A percentile compares a stretch with the other conserved stretches of the same genome.
These are phyloP conservation scores for Aspergillus kassunensis DNA, from an alignment of 495 filamentous ascomycete species.

Conservation along the genomic window DNA sequence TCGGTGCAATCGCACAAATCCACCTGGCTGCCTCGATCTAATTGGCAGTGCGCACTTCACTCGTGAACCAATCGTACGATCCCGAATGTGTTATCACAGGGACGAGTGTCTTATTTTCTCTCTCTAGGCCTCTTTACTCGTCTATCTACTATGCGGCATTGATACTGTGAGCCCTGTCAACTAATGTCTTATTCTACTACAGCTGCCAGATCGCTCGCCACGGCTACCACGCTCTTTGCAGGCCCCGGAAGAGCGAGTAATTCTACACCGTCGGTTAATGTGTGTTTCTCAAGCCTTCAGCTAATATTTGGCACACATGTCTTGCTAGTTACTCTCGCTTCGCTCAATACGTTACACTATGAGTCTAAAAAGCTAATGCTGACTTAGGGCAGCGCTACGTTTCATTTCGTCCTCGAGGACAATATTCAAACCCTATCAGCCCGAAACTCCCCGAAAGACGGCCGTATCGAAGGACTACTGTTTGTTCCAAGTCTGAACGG, in stretches of 20 bases:
- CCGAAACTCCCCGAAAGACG: slow-evolving; percentile 50
- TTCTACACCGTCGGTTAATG: slow-evolving; percentile 31
- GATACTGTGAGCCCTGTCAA: not conserved
- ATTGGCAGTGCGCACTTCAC: slow-evolving; percentile 4
- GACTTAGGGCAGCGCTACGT: slow-evolving; percentile 58
- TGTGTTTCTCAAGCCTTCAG: slow-evolving; percentile 19
- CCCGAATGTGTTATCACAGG: not conserved
- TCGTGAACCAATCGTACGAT: slow-evolving; percentile 8
- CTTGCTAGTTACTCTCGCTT: no score
- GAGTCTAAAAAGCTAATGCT: not conserved
- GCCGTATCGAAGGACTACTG: slow-evolving; percentile 65
- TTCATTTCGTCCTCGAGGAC: slow-evolving; percentile 53
- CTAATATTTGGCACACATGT: not conserved
- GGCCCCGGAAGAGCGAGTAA: slow-evolving; percentile 35
- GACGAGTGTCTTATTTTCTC: not conserved
- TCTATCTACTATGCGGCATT: not conserved
- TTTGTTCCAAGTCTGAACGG: slow-evolving; percentile 69
- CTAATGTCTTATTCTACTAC: slow-evolving; percentile 22
- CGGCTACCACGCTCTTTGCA: slow-evolving; percentile 39
- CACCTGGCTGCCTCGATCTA: slow-evolving; percentile 5
- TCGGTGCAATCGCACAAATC: slow-evolving; percentile 2
- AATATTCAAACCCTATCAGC: slow-evolving; percentile 70
- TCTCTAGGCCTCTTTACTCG: not conserved
- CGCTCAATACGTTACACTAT: no score
- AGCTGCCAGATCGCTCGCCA: slow-evolving; percentile 25